These are phyloP conservation scores for Escovopsis weberi DNA, from an alignment of 2,329 filamentous ascomycete species.

Conservation along the genomic window DNA sequence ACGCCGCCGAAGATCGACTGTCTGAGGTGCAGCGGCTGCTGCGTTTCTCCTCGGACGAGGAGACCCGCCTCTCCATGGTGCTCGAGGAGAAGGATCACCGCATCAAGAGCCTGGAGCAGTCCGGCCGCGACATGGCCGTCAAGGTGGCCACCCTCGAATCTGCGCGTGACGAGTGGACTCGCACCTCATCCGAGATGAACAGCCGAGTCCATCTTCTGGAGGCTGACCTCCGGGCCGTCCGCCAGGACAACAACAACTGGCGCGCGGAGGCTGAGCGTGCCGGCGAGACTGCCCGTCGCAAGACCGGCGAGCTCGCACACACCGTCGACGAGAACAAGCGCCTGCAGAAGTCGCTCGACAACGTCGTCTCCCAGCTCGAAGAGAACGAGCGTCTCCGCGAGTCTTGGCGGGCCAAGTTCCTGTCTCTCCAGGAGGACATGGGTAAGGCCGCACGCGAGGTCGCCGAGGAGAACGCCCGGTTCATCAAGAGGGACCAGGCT, in stretches of 20 bases:
- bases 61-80: conserved; percentile 49
- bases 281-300: conserved; percentile 34
- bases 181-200: conserved; percentile 39
- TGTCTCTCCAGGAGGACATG: conserved; percentile 80
- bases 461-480: conserved; percentile 66
- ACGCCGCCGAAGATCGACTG: conserved; percentile 56
- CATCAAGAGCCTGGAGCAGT: conserved; percentile 44
- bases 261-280: conserved; percentile 46
- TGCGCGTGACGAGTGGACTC: conserved; percentile 42
- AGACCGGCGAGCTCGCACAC: conserved; percentile 33
- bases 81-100: conserved; percentile 56
- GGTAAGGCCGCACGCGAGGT: conserved; percentile 62
- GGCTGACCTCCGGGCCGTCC: conserved; percentile 37
- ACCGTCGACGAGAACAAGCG: conserved; percentile 51
- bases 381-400: conserved; percentile 78
- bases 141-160: conserved; percentile 54
- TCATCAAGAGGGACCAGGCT: conserved; percentile 65
- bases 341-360: conserved; percentile 58
- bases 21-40: conserved; percentile 59
- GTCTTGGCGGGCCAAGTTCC: conserved; percentile 69
- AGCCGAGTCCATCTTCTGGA: conserved; percentile 40
- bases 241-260: conserved; percentile 46
- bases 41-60: conserved; percentile 56
- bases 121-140: conserved; percentile 40
- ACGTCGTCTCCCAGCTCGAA: conserved; percentile 63